Evolutionary conservation across 441 rosid genomes (phyloP).

Genomic region (Populus tomentosa): DNA sequence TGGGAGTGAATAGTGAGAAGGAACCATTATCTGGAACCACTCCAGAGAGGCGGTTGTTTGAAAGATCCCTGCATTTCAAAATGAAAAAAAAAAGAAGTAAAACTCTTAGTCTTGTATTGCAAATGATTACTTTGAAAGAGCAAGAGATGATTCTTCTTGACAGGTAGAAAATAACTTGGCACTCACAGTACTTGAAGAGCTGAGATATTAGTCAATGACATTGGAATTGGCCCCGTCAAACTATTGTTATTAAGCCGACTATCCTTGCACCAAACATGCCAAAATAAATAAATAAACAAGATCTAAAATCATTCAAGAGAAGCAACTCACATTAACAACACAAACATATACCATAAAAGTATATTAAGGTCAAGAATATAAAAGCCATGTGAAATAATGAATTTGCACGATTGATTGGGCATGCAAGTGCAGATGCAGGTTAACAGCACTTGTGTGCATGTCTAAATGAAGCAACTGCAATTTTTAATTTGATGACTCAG

Average conservation of each 20-base stretch:
- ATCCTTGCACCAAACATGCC: conserved; percentile 37
- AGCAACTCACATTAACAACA: background rate
- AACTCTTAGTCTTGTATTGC: conserved; percentile 14
- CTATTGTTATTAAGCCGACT: conserved; percentile 97
- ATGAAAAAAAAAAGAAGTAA: background rate
- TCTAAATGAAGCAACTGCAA: background rate
- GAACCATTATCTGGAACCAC: conserved; percentile 92
- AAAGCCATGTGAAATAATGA: background rate
- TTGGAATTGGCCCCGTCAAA: conserved; percentile 78
- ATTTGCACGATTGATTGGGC: background rate
- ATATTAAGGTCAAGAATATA: background rate
- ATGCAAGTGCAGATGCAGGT: background rate
- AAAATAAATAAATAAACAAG: conserved; percentile 19
- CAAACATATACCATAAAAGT: background rate
- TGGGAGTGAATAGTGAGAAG: conserved; percentile 88
- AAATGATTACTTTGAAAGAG: conserved; percentile 1
- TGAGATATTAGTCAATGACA: conserved; percentile 74
- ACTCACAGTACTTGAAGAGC: conserved; percentile 92
- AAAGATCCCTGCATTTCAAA: conserved; percentile 70
- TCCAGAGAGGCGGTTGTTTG: conserved; percentile 84
- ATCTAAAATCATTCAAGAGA: conserved; percentile 11
- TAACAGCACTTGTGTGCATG: background rate
- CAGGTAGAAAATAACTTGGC: conserved; percentile 1
- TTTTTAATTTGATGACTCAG: background rate
- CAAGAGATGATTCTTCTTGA: background rate